Base-by-base conservation (phyloP, 2,329 filamentous ascomycete genomes). In the Penicillium sp. region DNA sequence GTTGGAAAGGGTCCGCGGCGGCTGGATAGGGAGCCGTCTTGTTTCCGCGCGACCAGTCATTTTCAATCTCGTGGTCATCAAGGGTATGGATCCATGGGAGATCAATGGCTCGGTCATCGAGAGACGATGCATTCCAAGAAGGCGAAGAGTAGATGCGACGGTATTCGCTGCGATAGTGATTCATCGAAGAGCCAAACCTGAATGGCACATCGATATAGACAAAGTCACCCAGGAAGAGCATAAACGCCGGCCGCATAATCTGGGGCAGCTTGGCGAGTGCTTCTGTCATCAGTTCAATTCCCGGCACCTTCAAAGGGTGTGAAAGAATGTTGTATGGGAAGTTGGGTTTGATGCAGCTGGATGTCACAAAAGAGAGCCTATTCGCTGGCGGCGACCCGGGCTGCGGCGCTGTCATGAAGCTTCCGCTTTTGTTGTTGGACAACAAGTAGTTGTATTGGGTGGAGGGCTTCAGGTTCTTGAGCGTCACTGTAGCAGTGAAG, bases 51-150 rank as follows among this genome's bases (percentile, higher is more conserved):
- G 68, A 67, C 90, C 90, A 97, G 70, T 97, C 93, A 59, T 98
- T 97, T 4, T 81, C 80, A 52, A 98, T 96, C 65, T 98, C 93
- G 62, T 98, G 93, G 65, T 98, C 93, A 63, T 98, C 93, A 5
- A 96, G 80, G 2, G 95, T 90, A 63, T 98, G 93, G 39, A 97
- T 88, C 93, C 93, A 98, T 59, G 90, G 94, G n/a, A 97, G 74
- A 43, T 67, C 59, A 25, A 69, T 64, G 25, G 67, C 62, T 47
- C 89, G 84, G 57, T 85, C 77, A 1, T 82, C 82, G 9, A 87
- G 83, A 0, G 82, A 73, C 1, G 80, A 50, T 11, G 34, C 28
- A 3, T 54, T 76, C 93, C 93, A 98, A 55, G 95, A 91, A 0
- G 91, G 91, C 2, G 90, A 95, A 0, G 88, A 86, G 63, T 98